Percentiles rank a stretch among this genome's conserved stretches.
phyloP scores from a whole-genome alignment of 2,329 filamentous ascomycete species.

The Aspergillus fijiensis region DNA sequence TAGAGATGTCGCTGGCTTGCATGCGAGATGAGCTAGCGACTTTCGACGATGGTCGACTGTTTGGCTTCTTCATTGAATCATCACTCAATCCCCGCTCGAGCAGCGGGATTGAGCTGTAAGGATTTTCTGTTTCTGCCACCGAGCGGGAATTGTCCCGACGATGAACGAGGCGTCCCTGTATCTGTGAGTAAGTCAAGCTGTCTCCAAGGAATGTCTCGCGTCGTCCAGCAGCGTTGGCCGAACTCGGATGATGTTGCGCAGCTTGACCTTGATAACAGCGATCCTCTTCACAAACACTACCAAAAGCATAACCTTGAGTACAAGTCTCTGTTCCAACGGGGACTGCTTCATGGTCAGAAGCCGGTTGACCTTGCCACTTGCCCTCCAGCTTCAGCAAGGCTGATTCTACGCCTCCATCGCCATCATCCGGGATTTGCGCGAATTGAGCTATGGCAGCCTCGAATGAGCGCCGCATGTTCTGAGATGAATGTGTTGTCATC shows the following conservation, averaged over 20 bases:
- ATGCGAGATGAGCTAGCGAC: slow-evolving; percentile 24
- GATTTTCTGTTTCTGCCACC: slow-evolving; percentile 65
- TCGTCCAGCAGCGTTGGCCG: slow-evolving; percentile 21
- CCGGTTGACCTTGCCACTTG: slow-evolving; percentile 53
- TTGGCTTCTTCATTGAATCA: slow-evolving; percentile 51
- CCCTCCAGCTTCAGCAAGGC: slow-evolving; percentile 90
- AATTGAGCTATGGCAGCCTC: slow-evolving; percentile 85
- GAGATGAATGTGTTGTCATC: slow-evolving; percentile 55
- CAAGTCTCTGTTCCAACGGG: not conserved
- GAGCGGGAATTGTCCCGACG: slow-evolving; percentile 43
- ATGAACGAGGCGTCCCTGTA: slow-evolving; percentile 28
- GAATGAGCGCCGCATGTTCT: slow-evolving; percentile 68
- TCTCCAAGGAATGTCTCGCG: slow-evolving; percentile 26
- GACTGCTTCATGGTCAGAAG: slow-evolving; percentile 1
- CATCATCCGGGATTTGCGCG: slow-evolving; percentile 83
- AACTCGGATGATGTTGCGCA: slow-evolving; percentile 1
- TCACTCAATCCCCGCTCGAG: slow-evolving; percentile 63
- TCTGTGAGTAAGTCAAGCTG: slow-evolving; percentile 27
- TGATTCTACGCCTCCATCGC: slow-evolving; percentile 88
- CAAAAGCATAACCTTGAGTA: not conserved
- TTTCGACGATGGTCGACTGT: slow-evolving; percentile 17
- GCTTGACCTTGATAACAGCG: slow-evolving; percentile 7
- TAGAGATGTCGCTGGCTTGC: slow-evolving; percentile 30
- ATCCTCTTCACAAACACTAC: slow-evolving; percentile 7
- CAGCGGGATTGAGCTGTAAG: slow-evolving; percentile 74